Conservation (phyloP, 2,329 filamentous ascomycete species). For the Celoporthe dispersa region DNA sequence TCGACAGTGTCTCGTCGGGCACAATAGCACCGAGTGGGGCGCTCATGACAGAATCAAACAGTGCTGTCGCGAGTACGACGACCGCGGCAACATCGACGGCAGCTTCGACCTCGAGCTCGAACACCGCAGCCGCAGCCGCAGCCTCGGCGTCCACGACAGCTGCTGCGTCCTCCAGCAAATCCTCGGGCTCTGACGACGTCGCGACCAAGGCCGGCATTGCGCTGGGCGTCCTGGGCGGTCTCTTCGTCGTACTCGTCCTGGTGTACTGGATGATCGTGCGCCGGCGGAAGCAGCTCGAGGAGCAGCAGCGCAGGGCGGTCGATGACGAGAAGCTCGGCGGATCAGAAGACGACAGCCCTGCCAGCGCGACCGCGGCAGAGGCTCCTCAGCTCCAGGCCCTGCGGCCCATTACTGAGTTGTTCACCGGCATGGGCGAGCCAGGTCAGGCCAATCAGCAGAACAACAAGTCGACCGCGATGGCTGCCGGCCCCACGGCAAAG, state of each 20-base stretch:
- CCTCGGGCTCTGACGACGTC: slow-evolving; percentile 35
- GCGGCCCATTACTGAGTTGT: slow-evolving; percentile 82
- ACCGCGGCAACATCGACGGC: not conserved
- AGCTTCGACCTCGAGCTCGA: not conserved
- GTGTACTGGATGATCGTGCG: slow-evolving; percentile 73
- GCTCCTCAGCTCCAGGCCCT: slow-evolving; percentile 79
- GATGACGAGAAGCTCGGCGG: slow-evolving; percentile 69
- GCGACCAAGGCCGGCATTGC: slow-evolving; percentile 79
- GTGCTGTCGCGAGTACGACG: not conserved
- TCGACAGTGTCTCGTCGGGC: not conserved
- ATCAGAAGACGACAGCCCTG: slow-evolving; percentile 42
- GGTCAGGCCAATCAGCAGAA: slow-evolving; percentile 50
- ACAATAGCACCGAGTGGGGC: not conserved
- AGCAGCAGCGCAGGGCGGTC: slow-evolving; percentile 50
- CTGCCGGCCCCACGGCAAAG: slow-evolving; percentile 38
- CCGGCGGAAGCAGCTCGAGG: slow-evolving; percentile 68
- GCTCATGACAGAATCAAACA: slow-evolving; percentile 6
- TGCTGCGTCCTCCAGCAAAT: slow-evolving; percentile 32
- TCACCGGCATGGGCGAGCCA: slow-evolving; percentile 61
- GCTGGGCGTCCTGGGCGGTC: slow-evolving; percentile 74
- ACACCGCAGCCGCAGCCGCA: slow-evolving; percentile 10
- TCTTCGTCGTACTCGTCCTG: slow-evolving; percentile 69
- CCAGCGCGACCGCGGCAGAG: slow-evolving; percentile 50
- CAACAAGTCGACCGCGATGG: slow-evolving; percentile 53
- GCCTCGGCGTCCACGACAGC: slow-evolving; percentile 28